These are phyloP conservation scores for Vitis rotundifolia DNA, from an alignment of 164 flowering plant genomes.

Conservation along the genomic window DNA sequence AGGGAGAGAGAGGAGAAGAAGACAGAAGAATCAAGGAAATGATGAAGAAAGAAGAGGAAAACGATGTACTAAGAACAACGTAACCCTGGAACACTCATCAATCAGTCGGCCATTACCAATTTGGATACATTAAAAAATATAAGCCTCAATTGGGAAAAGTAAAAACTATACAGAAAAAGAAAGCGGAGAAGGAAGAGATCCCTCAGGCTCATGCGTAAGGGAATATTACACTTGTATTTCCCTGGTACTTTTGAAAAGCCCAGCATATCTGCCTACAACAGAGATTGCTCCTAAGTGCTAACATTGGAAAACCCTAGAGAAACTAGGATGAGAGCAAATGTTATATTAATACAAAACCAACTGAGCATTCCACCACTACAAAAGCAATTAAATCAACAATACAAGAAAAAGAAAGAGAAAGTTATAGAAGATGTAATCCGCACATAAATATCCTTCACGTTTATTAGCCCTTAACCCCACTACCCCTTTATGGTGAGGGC, in stretches of 20 bases:
- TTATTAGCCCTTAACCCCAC: not conserved
- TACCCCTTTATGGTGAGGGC: not conserved
- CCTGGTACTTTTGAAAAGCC: slow-evolving; percentile 14
- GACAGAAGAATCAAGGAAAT: not conserved
- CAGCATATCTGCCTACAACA: slow-evolving; percentile 5
- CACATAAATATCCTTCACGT: slow-evolving; percentile 8
- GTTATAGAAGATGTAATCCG: not conserved
- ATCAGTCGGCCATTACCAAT: not conserved
- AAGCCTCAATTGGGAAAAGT: not conserved
- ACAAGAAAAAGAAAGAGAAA: slow-evolving; percentile 6
- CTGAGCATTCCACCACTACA: slow-evolving; percentile 4
- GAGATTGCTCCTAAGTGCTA: too few relatives aligned
- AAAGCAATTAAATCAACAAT: slow-evolving; percentile 5
- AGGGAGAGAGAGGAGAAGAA: not conserved
- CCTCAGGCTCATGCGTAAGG: not conserved
- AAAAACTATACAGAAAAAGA: too few relatives aligned
- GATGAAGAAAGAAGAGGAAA: not conserved
- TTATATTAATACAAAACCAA: not conserved
- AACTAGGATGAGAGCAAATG: not conserved
- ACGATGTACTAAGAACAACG: too few relatives aligned
- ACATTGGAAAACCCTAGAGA: slow-evolving; percentile 1
- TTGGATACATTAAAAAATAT: not conserved
- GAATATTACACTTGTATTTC: slow-evolving; percentile 1
- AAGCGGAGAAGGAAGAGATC: not conserved
- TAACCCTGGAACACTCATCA: not conserved